Percentiles rank a stretch among this genome's conserved stretches.
These are phyloP conservation scores for Aquilaria yunnanensis DNA, from an alignment of 345 rosid species.

Conservation along the genomic window DNA sequence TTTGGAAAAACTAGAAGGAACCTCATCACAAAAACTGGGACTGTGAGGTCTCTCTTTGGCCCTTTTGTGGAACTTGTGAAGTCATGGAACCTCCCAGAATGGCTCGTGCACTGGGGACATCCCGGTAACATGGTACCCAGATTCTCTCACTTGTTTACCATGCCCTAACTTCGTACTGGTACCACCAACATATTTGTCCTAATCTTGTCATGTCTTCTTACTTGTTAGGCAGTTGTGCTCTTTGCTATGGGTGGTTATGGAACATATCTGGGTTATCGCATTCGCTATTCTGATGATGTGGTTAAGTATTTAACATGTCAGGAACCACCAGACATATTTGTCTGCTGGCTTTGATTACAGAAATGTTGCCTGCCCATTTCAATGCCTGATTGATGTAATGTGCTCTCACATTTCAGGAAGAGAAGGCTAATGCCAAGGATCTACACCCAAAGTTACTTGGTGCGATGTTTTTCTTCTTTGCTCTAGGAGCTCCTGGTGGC, in stretches of 20 bases:
- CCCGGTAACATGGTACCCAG: constrained; percentile 77
- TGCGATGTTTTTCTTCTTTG: constrained; percentile 94
- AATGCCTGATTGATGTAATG: neutral
- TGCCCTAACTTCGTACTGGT: neutral
- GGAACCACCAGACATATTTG: no score
- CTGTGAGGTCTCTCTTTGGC: constrained; percentile 53
- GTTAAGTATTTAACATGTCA: constrained; percentile 29
- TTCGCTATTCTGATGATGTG: constrained; percentile 66
- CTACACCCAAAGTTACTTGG: constrained; percentile 90
- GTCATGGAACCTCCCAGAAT: constrained; percentile 66
- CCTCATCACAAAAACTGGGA: constrained; percentile 43
- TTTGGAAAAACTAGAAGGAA: no score
- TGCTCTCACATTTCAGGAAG: constrained; percentile 40
- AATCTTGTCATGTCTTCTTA: constrained; percentile 6
- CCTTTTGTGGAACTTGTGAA: constrained; percentile 83
- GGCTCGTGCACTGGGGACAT: constrained; percentile 98
- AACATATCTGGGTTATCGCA: constrained; percentile 82
- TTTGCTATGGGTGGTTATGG: constrained; percentile 98
- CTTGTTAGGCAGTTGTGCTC: constrained; percentile 75
- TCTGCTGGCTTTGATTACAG: no score
- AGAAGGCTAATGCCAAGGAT: constrained; percentile 86
- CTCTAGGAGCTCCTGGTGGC: constrained; percentile 95
- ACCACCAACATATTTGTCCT: neutral
- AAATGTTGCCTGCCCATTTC: neutral
- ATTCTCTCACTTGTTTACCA: neutral